Evolutionary conservation across 2,329 filamentous ascomycete genomes (phyloP).

Genomic region (Ophiostoma himal-ulmi): DNA sequence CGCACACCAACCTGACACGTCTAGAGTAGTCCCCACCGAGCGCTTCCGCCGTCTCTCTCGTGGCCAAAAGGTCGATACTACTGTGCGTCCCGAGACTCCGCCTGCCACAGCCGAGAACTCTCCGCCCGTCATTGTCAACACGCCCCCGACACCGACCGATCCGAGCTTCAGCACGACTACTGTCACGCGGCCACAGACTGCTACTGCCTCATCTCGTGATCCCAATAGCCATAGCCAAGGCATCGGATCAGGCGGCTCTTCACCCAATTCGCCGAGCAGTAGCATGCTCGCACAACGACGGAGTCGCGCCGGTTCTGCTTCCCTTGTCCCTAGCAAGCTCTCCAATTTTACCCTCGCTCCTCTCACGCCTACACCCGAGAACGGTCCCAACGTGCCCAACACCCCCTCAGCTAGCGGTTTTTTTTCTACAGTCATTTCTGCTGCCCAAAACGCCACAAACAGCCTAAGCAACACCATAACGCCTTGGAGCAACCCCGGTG

Average conservation of each 20-base stretch:
- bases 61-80: conserved; percentile 31
- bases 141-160: conserved; percentile 59
- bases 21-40: conserved; percentile 26
- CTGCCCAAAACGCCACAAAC: conserved; percentile 84
- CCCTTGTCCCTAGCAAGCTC: conserved; percentile 73
- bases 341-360: conserved; percentile 68
- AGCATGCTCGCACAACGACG: conserved; percentile 67
- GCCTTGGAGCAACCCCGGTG: conserved; percentile 36
- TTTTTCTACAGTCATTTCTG: conserved; percentile 89
- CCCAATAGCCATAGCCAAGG: conserved; percentile 17
- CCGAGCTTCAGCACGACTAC: conserved; percentile 27
- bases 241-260: conserved; percentile 48
- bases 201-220: conserved; percentile 17
- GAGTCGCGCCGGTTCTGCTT: conserved; percentile 48
- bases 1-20: conserved; percentile 14
- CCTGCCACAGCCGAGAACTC: conserved; percentile 39
- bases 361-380: conserved; percentile 70
- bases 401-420: conserved; percentile 61
- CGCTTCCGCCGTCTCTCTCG: conserved; percentile 28
- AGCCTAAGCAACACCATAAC: conserved; percentile 66
- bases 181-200: conserved; percentile 9
- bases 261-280: conserved; percentile 41
- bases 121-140: conserved; percentile 57
- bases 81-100: conserved; percentile 43
- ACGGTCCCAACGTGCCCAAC: conserved; percentile 47